These are phyloP conservation scores for Syncephalastrum contaminatum DNA, from an alignment of 371 early-diverging fungal species.

Conservation along the genomic window DNA sequence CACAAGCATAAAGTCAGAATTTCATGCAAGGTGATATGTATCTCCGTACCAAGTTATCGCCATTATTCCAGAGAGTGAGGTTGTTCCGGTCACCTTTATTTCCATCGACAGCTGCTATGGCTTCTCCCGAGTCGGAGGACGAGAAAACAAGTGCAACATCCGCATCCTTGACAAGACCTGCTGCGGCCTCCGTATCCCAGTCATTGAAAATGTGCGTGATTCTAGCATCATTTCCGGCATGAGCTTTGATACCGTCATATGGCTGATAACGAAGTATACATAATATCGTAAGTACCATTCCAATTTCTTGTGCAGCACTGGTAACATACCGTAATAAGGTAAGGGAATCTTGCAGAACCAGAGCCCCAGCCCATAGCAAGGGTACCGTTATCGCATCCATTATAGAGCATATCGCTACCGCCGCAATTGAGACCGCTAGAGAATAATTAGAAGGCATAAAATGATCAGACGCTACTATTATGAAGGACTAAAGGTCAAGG, in stretches of 20 bases:
- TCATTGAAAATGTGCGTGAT: slow-evolving; percentile 3
- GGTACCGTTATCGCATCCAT: slow-evolving; percentile 29
- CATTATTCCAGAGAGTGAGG: slow-evolving; percentile 57
- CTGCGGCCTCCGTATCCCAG: slow-evolving; percentile 35
- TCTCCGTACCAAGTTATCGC: slow-evolving; percentile 48
- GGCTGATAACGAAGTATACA: slow-evolving; percentile 10
- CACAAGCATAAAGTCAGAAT: background rate
- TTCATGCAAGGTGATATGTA: background rate
- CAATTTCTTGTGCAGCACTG: background rate
- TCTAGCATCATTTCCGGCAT: slow-evolving; percentile 19
- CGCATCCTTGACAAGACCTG: slow-evolving; percentile 34
- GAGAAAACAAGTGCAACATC: slow-evolving; percentile 62
- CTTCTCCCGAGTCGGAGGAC: slow-evolving; percentile 61
- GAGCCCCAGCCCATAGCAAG: slow-evolving; percentile 56
- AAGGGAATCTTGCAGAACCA: slow-evolving; percentile 51
- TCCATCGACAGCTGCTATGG: slow-evolving; percentile 29
- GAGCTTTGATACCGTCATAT: slow-evolving; percentile 37
- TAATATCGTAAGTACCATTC: background rate
- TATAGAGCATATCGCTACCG: slow-evolving; percentile 1
- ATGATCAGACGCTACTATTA: no score
- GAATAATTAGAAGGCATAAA: background rate
- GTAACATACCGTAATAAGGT: slow-evolving; percentile 36
- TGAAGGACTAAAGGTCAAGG: background rate
- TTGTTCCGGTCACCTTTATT: slow-evolving; percentile 60
- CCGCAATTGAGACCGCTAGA: slow-evolving; percentile 5